Conservation (phyloP, 2,329 filamentous ascomycete species). For the Dothistroma septosporum region DNA sequence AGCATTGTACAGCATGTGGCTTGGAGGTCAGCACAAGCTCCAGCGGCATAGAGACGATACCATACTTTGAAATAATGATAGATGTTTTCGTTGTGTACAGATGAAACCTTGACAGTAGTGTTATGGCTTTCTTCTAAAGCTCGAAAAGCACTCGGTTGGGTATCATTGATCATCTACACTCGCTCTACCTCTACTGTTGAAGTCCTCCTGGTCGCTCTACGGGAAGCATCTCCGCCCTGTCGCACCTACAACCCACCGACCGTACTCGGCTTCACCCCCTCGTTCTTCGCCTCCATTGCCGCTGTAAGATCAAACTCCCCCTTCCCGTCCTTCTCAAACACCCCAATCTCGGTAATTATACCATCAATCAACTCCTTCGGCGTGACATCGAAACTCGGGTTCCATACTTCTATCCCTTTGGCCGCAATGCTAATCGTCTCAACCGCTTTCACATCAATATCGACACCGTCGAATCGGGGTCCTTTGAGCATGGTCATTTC, state of each 20-base stretch:
- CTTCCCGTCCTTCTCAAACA: conserved; percentile 69
- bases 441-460: conserved; percentile 59
- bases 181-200: not conserved
- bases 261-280: conserved; percentile 33
- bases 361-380: conserved; percentile 85
- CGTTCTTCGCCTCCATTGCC: conserved; percentile 33
- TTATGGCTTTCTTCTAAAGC: not conserved
- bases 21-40: not conserved
- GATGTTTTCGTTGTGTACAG: not conserved
- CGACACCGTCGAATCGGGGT: conserved; percentile 58
- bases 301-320: conserved; percentile 59
- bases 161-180: not conserved
- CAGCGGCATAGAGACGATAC: not conserved
- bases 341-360: conserved; percentile 87
- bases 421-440: conserved; percentile 76
- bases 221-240: not conserved
- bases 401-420: conserved; percentile 80
- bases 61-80: not conserved
- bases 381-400: conserved; percentile 94
- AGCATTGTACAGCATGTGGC: not conserved
- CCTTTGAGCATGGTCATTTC: conserved; percentile 85
- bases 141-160: not conserved
- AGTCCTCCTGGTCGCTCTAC: not conserved
- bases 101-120: not conserved
- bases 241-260: conserved; percentile 29